Conservation (phyloP, 345 rosid species). For the Linum lewisii region DNA sequence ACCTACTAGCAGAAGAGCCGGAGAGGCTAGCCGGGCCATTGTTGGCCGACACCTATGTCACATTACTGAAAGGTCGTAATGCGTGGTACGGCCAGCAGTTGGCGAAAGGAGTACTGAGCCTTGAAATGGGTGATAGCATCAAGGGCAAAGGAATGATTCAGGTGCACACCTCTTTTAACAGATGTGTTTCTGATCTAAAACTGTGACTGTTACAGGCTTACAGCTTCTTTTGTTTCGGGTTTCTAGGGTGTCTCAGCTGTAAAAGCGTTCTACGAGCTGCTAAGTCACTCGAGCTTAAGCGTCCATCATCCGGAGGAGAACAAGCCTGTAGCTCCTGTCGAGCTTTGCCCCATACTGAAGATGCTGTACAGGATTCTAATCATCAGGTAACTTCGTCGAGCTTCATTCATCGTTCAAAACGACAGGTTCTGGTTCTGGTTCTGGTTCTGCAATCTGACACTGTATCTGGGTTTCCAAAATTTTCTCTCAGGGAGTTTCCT, state of each 20-base stretch:
- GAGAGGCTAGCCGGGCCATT: conserved; percentile 96
- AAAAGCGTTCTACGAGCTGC: conserved; percentile 79
- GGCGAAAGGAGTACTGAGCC: conserved; percentile 64
- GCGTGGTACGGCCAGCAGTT: conserved; percentile 97
- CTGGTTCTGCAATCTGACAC: not conserved
- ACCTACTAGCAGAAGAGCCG: conserved; percentile 84
- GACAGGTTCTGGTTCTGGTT: too few species aligned
- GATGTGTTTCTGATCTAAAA: not conserved
- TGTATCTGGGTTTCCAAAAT: conserved; percentile 2
- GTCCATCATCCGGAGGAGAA: conserved; percentile 62
- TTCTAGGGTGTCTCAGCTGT: conserved; percentile 92
- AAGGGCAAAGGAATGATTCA: conserved; percentile 98
- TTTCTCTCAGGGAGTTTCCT: conserved; percentile 16
- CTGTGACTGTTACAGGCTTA: not conserved
- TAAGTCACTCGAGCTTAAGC: conserved; percentile 66
- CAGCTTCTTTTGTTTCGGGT: not conserved
- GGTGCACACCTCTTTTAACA: conserved; percentile 32
- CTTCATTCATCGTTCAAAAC: not conserved
- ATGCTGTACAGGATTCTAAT: conserved; percentile 19
- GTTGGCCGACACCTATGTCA: conserved; percentile 92
- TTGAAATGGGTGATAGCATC: conserved; percentile 93
- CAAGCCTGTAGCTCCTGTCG: conserved; percentile 71
- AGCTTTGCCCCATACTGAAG: not conserved
- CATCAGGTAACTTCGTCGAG: not conserved
- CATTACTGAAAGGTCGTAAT: conserved; percentile 85